phyloP scores from a whole-genome alignment of 2,329 filamentous ascomycete species.

The Monosporascus sp. region DNA sequence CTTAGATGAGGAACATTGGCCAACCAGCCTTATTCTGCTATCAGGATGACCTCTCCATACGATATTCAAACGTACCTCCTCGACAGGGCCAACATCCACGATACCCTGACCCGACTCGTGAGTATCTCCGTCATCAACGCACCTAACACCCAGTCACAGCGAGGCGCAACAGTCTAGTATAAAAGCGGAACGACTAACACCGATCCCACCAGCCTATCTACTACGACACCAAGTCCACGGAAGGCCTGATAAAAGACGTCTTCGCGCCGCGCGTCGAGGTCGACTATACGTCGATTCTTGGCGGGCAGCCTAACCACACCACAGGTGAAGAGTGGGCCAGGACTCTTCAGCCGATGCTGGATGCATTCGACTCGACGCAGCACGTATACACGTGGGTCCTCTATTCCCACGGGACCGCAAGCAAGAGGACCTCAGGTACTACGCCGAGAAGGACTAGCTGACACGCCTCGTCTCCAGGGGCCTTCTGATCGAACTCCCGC shows the following conservation, averaged over 20 bases:
- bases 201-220: constrained; percentile 15
- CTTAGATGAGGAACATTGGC: too few relatives aligned
- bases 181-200: neutral
- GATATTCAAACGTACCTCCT: constrained; percentile 25
- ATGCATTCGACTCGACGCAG: constrained; percentile 16
- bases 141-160: neutral
- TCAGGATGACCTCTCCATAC: constrained; percentile 22
- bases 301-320: constrained; percentile 16
- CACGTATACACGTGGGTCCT: constrained; percentile 18
- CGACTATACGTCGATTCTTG: constrained; percentile 27
- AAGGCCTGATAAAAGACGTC: constrained; percentile 20
- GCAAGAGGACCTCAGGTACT: too few relatives aligned
- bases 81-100: constrained; percentile 28
- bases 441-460: too few relatives aligned
- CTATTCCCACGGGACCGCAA: neutral
- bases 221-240: constrained; percentile 18
- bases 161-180: neutral
- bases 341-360: constrained; percentile 10
- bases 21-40: too few relatives aligned
- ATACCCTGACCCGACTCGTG: constrained; percentile 23
- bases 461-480: constrained; percentile 4
- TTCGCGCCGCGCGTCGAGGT: constrained; percentile 21
- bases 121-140: neutral
- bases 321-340: constrained; percentile 17
- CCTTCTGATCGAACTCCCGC: constrained; percentile 19